phyloP scores from a whole-genome alignment of 1,139 yeast genomes.

The Hansenula anomala region DNA sequence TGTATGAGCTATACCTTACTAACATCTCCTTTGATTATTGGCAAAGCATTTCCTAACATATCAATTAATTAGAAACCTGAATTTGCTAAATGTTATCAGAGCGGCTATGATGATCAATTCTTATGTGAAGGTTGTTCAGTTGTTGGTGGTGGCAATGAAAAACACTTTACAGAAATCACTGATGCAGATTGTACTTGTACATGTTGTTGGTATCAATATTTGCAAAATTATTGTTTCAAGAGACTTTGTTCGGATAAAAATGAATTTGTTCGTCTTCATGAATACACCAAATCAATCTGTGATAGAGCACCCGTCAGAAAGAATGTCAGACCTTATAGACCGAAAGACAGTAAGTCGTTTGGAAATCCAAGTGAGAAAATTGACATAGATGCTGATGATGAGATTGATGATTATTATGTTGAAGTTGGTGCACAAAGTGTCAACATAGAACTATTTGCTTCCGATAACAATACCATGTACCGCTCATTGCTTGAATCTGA shows the following conservation, averaged over 20 bases:
- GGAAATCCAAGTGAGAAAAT: background rate
- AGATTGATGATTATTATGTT: background rate
- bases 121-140: conserved; percentile 23
- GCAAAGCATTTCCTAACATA: too few species aligned
- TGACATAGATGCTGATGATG: background rate
- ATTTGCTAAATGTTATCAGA: conserved; percentile 15
- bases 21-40: background rate
- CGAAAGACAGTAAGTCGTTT: background rate
- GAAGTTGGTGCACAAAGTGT: background rate
- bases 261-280: conserved; percentile 10
- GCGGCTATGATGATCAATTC: conserved; percentile 17
- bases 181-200: conserved; percentile 21
- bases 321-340: conserved; percentile 11
- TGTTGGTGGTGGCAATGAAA: conserved; percentile 6
- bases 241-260: conserved; percentile 15
- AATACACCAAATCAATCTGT: conserved; percentile 11
- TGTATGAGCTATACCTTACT: conserved; percentile 4
- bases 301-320: conserved; percentile 11
- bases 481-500: conserved; percentile 16
- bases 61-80: conserved; percentile 12
- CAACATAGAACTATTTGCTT: conserved; percentile 8
- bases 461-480: conserved; percentile 14
- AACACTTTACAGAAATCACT: conserved; percentile 1
- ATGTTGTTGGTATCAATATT: conserved; percentile 20
- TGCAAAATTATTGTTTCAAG: conserved; percentile 20